Evolutionary conservation across 306 rosid species (phyloP).

Genomic region (Medicago ruthenica): DNA sequence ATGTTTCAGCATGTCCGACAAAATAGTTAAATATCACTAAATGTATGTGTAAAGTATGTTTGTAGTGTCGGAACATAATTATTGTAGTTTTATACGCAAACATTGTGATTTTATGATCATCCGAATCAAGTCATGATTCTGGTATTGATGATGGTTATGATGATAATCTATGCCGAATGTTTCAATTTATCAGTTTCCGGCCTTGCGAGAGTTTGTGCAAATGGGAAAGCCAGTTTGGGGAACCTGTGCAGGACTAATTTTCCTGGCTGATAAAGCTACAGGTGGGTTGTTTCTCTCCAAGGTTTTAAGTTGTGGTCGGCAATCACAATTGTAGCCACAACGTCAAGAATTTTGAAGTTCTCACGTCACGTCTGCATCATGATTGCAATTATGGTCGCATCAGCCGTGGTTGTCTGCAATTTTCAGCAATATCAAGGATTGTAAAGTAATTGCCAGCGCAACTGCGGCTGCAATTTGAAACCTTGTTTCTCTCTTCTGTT

Average conservation of each 20-base stretch:
- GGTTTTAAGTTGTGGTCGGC: not conserved
- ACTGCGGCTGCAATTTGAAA: not conserved
- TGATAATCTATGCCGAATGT: conserved; percentile 23
- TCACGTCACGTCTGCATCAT: not conserved
- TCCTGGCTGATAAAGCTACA: conserved; percentile 83
- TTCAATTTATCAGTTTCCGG: conserved; percentile 74
- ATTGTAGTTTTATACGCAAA: not conserved
- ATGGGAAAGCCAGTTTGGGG: conserved; percentile 99
- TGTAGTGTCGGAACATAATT: not conserved
- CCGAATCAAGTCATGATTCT: not conserved
- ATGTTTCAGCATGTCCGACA: not conserved
- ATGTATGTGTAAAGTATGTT: not conserved
- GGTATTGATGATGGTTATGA: not conserved
- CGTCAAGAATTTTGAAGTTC: not conserved
- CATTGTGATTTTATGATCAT: not conserved
- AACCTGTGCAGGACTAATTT: conserved; percentile 98
- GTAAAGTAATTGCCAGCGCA: not conserved
- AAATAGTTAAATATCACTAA: not conserved
- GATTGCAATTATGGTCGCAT: not conserved
- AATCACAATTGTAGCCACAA: not conserved
- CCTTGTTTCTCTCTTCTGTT: conserved; percentile 37
- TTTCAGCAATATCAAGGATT: not conserved
- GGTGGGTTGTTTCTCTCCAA: conserved; percentile 55
- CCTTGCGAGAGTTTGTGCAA: conserved; percentile 84
- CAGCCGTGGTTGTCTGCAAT: not conserved